These are phyloP conservation scores for Uronychia setigera DNA, from an alignment of 73 alveolate species.

Conservation along the genomic window DNA sequence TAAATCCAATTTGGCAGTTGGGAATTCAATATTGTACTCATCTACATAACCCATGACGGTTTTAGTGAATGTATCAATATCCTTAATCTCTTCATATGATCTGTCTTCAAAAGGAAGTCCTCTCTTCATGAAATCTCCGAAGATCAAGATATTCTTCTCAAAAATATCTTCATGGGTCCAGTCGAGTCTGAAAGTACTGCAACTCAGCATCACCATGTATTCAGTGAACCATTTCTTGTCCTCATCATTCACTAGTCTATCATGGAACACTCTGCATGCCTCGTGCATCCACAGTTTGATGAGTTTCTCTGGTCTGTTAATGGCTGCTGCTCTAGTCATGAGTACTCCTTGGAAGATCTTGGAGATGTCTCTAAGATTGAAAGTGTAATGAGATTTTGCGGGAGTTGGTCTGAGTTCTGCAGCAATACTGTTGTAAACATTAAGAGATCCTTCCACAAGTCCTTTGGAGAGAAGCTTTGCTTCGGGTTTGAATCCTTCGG, in stretches of 20 bases:
- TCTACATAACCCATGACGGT: slow-evolving; percentile 93
- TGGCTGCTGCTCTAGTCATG: slow-evolving; percentile 37
- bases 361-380: slow-evolving; percentile 96
- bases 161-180: slow-evolving; percentile 76
- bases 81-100: slow-evolving; percentile 75
- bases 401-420: slow-evolving; percentile 98
- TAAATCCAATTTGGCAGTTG: slow-evolving; percentile 91
- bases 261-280: slow-evolving; percentile 90
- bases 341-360: slow-evolving; percentile 89
- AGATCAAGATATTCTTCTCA: slow-evolving; percentile 65
- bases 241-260: slow-evolving; percentile 71
- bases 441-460: slow-evolving; percentile 84
- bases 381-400: slow-evolving; percentile 95
- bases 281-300: slow-evolving; percentile 95
- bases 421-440: slow-evolving; percentile 87
- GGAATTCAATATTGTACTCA: slow-evolving; percentile 93
- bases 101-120: slow-evolving; percentile 75
- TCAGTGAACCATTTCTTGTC: slow-evolving; percentile 78
- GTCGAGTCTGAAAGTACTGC: slow-evolving; percentile 69
- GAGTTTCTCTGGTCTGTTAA: slow-evolving; percentile 54
- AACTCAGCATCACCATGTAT: slow-evolving; percentile 58
- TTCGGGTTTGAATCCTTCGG: slow-evolving; percentile 69
- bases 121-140: slow-evolving; percentile 83
- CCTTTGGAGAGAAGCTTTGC: slow-evolving; percentile 77
- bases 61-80: slow-evolving; percentile 60